Base-by-base conservation (phyloP, 768 basidiomycete genomes). In the Pulveroboletus frians region DNA sequence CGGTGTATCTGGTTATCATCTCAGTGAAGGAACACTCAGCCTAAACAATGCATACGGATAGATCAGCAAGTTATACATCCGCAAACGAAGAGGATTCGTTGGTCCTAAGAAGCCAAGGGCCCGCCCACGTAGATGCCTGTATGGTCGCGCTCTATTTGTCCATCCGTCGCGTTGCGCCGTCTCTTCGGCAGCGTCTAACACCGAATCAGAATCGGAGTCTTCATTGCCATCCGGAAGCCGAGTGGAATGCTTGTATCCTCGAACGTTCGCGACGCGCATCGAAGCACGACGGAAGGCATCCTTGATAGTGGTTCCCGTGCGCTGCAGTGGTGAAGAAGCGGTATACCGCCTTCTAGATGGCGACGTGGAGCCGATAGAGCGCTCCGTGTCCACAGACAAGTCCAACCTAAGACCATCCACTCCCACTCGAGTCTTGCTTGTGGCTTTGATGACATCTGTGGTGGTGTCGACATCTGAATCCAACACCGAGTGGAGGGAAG, bases 241-340 rank as follows among this genome's bases (percentile, higher is more conserved):
- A 15, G 84, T 63, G 50, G 83, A 83, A 14, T 77, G 76, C 49
- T 83, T 83, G 13, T 73, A 69, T 2, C 79, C 80, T 8, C 79
- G 80, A 47, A 93, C 65, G 61, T 90, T 91, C 38, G 89, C 90
- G n/a, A 93, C 88, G 14, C 91, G 82, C 51, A 85, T 62, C 9
- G 86, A 88, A 42, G 83, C 81, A 18, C 84, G 74, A 11, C 78
- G 74, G 6, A 89, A 53, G 26, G 86, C 75, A 26, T 74, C 70
- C 57, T 76, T 79, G 41, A 88, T 68, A 9, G 77, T 80, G 0
- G 77, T 75, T 3, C 80, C 78, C 3, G 84, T 80, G 55, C 74
- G 80, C 51, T 78, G 79, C 21, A 87, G 62, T 1, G 85, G 81
- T 0, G 83, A 84, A 7, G 80, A 71, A 0, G 76, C 64, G 0